These are phyloP conservation scores for Aotearoamyces nothofagi DNA, from an alignment of 2,329 filamentous ascomycete species.

Conservation along the genomic window DNA sequence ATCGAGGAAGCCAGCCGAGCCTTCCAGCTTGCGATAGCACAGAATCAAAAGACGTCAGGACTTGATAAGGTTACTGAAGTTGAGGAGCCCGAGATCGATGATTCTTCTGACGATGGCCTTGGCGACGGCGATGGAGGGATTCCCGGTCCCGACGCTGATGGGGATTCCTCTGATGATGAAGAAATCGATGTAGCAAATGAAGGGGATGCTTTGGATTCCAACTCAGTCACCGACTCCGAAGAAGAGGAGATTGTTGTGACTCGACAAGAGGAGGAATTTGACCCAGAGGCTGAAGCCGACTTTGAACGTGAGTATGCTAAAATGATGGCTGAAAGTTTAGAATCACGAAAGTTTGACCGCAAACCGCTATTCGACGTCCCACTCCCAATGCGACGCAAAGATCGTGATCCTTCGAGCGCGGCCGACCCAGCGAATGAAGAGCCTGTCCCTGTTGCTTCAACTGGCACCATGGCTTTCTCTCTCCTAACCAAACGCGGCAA, in stretches of 20 bases:
- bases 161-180: slow-evolving; percentile 27
- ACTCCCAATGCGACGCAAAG: slow-evolving; percentile 67
- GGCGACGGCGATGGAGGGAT: slow-evolving; percentile 44
- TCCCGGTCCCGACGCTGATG: slow-evolving; percentile 30
- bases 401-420: slow-evolving; percentile 37
- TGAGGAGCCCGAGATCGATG: slow-evolving; percentile 57
- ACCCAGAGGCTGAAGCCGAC: slow-evolving; percentile 89
- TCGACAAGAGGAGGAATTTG: slow-evolving; percentile 74
- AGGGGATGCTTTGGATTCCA: slow-evolving; percentile 32
- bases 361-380: slow-evolving; percentile 95
- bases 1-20: slow-evolving; percentile 69
- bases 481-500: slow-evolving; percentile 93
- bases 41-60: slow-evolving; percentile 73
- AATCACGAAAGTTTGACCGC: slow-evolving; percentile 90
- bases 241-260: slow-evolving; percentile 90
- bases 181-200: slow-evolving; percentile 37
- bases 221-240: slow-evolving; percentile 45
- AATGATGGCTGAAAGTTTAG: slow-evolving; percentile 94
- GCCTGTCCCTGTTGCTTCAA: slow-evolving; percentile 18
- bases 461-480: slow-evolving; percentile 85
- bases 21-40: slow-evolving; percentile 76
- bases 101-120: slow-evolving; percentile 65
- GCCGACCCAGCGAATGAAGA: slow-evolving; percentile 24
- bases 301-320: slow-evolving; percentile 97
- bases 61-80: slow-evolving; percentile 52